Base-by-base conservation (phyloP, 306 rosid species). In the Astragalus glycyphyllos region DNA sequence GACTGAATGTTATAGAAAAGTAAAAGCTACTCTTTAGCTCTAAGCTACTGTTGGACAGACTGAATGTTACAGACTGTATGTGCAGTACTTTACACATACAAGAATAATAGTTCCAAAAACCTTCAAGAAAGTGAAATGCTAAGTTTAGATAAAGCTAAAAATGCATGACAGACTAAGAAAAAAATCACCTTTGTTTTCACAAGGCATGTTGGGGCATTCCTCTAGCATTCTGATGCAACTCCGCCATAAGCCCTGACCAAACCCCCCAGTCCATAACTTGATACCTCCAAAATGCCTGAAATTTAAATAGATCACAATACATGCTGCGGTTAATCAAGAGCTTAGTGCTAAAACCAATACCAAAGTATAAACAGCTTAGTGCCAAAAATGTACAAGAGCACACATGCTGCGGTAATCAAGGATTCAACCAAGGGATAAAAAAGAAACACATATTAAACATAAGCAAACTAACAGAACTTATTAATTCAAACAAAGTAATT, bases 211-310 rank as follows among this genome's bases (percentile, higher is more conserved):
- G 92, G 86, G 58, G 97, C 92, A 75, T 77, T 83, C 87, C 88
- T 86, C 82, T 88, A 76, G 87, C 97, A 93, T 70, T 93, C 98
- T 35, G 89, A 85, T 45, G 96, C 80, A 73, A 93, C 96, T 79
- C 98, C 98, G 64, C 97, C 96, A 79, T 90, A 93, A 67, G 98
- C 97, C 84, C 96, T 85, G 70, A 90, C 97, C 74, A 93, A n/a
- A 76, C 61, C 97, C 98, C 8, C 98, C 98, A 0, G 96, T 84
- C 31, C 97, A 97, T 47, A 93, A 84, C 80, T 93, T 90, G 74
- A 93, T 93, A 17, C 98, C 98, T 56, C 98, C 98, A 69, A 90
- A 93, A 78, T 90, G 38, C 79, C 98, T 88, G 77, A 54, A 73
- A 74, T 66, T 62, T 57, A 55, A 76, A 48, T 11, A 15, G 16